Evolutionary conservation across 2,329 filamentous ascomycete species (phyloP), one percentile per base, ranked within the genome.

Genomic region (Dactylella cylindrospora): DNA sequence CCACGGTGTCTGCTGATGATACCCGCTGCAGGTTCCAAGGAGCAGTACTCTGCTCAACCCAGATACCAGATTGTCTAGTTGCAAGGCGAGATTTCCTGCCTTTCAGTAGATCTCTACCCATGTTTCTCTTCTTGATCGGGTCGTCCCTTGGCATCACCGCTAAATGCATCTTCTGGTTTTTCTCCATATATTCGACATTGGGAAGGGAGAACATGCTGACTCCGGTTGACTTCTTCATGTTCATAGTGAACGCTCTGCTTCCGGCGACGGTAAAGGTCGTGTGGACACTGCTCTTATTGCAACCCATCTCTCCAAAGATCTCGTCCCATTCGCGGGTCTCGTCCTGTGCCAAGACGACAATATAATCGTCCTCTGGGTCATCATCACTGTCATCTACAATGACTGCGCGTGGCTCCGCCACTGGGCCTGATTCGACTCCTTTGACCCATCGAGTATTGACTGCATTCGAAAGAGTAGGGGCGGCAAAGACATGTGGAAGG

Each of bases 261-360:
- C 49, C 52, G 1, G 44, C 53, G 46, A 75, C 70, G 2, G 65
- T 59, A n/a, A 69, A 70, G 44, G 72, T 70, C 66, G 75, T 71
- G 64, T 77, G 76, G 9, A 78, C 72, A 7, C 72, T 51, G 3
- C 68, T 69, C 20, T 23, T 36, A 7, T 64, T 64, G 8, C 66
- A 47, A 7, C 53, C 62, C 67, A 68, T 68, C 44, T 68, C 68
- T 8, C 35, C 36, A 7, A 69, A 52, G 35, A 69, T 51, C 6
- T 66, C 44, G 9, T 67, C 53, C 31, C 68, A 66, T 3, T 52
- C 54, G 20, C 67, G 53, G 2, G 53, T 64, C 31, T 69, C 67
- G 3, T 61, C 47, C 15, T 67, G 57, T 28, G 67, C 53, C 31
- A 68, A 35, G 17, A 69, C 44, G 12, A 67, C 66, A 31, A 65